Base-by-base conservation (phyloP, 495 filamentous ascomycete genomes). In the Hypoxylon trugodes region DNA sequence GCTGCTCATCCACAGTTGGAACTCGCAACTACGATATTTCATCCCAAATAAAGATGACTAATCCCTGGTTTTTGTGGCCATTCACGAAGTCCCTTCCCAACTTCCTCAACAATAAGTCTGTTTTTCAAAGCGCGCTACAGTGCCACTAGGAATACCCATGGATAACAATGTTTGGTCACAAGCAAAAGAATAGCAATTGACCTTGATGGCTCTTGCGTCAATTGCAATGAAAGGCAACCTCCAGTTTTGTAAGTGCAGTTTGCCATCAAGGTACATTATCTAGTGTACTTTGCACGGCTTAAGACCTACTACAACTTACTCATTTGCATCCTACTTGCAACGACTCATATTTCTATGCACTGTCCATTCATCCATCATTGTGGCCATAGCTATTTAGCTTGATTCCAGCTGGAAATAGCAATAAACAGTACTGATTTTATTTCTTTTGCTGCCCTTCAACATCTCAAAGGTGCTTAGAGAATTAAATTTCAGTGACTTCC, bases 231-330 rank as follows among this genome's bases (percentile, higher is more conserved):
- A 43, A 54, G 8, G n/a, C 1, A 32, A 35, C 25, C 40, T 24
- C 42, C 32, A 15, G 26, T 47, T n/a, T n/a, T 26, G 12, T 36
- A 21, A 45, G 41, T 35, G 22, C 33, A 30, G 13, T 2, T 15
- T 30, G 48, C 58, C 48, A 61, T 61, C 58, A 61, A 61, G 58
- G 58, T 61, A n/a, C n/a, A n/a, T n/a, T n/a, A n/a, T n/a, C n/a
- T n/a, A n/a, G n/a, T n/a, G 30, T 35, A 19, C 48, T 19, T 16
- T n/a, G 16, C 19, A 28, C 12, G 26, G 6, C 6, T 36, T 33
- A 28, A 9, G 24, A 40, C 48, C 38, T 15, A n/a, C n/a, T n/a
- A n/a, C n/a, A 10, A 25, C 35, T 36, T 33, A 51, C 37, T 47
- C 32, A 15, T 40, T 16, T 19, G 6, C 28, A 30, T 10, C 28